These are phyloP conservation scores for Paramecium sonneborni DNA, from an alignment of 73 alveolate species.

Conservation along the genomic window DNA sequence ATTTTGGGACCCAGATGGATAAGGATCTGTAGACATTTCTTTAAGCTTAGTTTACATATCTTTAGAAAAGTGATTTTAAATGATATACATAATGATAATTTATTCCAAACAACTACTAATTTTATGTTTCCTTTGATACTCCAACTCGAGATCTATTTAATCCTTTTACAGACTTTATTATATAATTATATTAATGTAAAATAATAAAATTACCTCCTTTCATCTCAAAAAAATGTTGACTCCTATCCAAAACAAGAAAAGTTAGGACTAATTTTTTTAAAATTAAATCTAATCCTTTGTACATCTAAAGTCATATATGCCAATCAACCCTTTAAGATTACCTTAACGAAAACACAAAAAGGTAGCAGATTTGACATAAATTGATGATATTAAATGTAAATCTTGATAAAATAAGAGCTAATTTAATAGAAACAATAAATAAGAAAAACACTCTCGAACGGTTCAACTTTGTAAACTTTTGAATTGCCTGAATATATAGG, in stretches of 20 bases:
- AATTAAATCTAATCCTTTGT: not conserved
- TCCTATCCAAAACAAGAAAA: not conserved
- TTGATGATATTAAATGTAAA: not conserved
- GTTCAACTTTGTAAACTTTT: not conserved
- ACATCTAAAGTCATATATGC: not conserved
- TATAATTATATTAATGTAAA: not conserved
- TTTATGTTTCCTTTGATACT: no score
- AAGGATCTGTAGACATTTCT: not conserved
- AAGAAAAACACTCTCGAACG: not conserved
- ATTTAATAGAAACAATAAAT: not conserved
- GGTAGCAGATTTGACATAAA: not conserved
- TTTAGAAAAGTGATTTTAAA: not conserved
- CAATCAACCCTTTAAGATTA: not conserved
- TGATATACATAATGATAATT: not conserved
- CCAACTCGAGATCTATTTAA: not conserved
- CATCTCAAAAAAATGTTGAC: not conserved
- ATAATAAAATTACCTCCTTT: not conserved
- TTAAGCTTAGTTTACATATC: not conserved
- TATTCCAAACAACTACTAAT: no score
- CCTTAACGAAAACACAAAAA: conserved; percentile 25
- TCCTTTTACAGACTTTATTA: not conserved
- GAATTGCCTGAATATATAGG: not conserved
- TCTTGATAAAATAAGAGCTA: not conserved
- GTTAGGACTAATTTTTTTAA: not conserved
- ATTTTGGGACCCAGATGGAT: not conserved